Conservation (phyloP, 345 rosid genomes). For the rapeseed (Brassica napus) region Da-Ae NC_063440.1:28181501-28182000, state of each 20-base stretch:
- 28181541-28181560: background rate
- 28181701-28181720: background rate
- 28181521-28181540: background rate
- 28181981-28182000: slow-evolving; percentile 72
- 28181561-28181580: background rate
- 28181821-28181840: slow-evolving; percentile 82
- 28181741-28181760: slow-evolving; percentile 42
- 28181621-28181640: background rate
- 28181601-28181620: background rate
- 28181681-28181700: background rate
- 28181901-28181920: slow-evolving; percentile 88
- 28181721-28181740: background rate
- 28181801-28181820: slow-evolving; percentile 87
- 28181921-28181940: slow-evolving; percentile 77
- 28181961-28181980: slow-evolving; percentile 77
- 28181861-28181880: slow-evolving; percentile 66
- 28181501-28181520: background rate
- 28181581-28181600: background rate
- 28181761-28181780: slow-evolving; percentile 64
- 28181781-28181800: slow-evolving; percentile 69
- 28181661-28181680: background rate
- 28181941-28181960: slow-evolving; percentile 75
- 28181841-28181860: slow-evolving; percentile 87
- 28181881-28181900: slow-evolving; percentile 87
- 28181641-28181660: background rate